Base-by-base conservation (phyloP, 2,329 filamentous ascomycete species). In the Eutypa lata region DNA sequence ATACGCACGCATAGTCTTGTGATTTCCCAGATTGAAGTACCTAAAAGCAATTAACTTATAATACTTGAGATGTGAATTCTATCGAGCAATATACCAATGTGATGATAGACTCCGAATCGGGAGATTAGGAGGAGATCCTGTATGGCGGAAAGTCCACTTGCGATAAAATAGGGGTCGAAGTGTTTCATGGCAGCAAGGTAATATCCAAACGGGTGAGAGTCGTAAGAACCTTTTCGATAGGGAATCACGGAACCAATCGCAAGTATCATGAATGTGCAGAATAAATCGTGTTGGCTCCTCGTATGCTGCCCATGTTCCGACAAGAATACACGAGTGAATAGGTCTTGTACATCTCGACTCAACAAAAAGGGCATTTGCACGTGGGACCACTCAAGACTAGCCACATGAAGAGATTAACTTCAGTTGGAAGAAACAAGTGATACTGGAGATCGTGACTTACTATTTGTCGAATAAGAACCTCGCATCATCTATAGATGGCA, bases 1-100 rank as follows among this genome's bases (percentile, higher is more conserved):
- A 49, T 49, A 14, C 48, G 3, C 33, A 49, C 42, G 18, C 35
- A 49, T 16, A 49, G 10, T 14, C 24, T 16, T 22, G 21, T 35
- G n/a, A 49, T 26, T n/a, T 49, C 48, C 48, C 48, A 49, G 5
- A 49, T 49, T 3, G 48, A 49, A 7, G 48, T 37, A 7, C 48
- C 48, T 49, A n/a, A n/a, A n/a, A n/a, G n/a, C n/a, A n/a, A n/a
- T n/a, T n/a, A n/a, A n/a, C n/a, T n/a, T n/a, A n/a, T n/a, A n/a
- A n/a, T n/a, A n/a, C n/a, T n/a, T n/a, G n/a, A n/a, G 47, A 19
- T 16, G 6, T 21, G 18, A 10, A 5, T 24, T 21, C 21, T 13
- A 33, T 22, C 4, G 28, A 18, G 21, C 7, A 18, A n/a, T 28
- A 33, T 16, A 49, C 48, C 48, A 24, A 43, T 49, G 21, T 49